Evolutionary conservation across 306 rosid species (phyloP).

Genomic region (Oxytropis ochrocephala): DNA sequence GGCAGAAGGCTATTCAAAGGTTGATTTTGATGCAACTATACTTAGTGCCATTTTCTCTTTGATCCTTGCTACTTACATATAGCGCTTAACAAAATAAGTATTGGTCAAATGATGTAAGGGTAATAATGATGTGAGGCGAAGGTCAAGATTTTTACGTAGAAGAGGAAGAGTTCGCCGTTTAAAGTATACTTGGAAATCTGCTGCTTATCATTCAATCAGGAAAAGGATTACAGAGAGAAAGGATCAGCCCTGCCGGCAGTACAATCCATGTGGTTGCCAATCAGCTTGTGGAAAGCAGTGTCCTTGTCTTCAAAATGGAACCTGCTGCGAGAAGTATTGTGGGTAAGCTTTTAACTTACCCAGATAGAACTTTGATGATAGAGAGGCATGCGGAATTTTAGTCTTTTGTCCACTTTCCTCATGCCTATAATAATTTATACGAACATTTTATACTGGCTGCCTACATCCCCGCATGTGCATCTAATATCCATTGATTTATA

Average conservation of each 20-base stretch:
- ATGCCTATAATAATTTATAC: conserved; percentile 12
- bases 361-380: not conserved
- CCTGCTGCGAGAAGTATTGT: conserved; percentile 98
- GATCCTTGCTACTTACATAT: conserved; percentile 11
- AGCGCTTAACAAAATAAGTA: conserved; percentile 18
- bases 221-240: conserved; percentile 94
- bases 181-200: conserved; percentile 97
- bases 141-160: conserved; percentile 92
- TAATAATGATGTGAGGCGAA: conserved; percentile 79
- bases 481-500: conserved; percentile 6
- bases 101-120: conserved; percentile 56
- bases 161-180: conserved; percentile 97
- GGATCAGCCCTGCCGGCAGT: conserved; percentile 98
- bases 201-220: conserved; percentile 94
- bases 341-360: conserved; percentile 60
- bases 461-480: not conserved
- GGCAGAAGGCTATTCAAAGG: conserved; percentile 87
- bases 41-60: conserved; percentile 7
- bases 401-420: conserved; percentile 9
- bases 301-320: conserved; percentile 86
- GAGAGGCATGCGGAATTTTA: not conserved
- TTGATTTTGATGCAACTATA: conserved; percentile 33
- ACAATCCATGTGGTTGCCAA: conserved; percentile 93
- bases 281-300: conserved; percentile 97
- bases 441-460: not conserved